Evolutionary conservation across 495 filamentous ascomycete species (phyloP), one percentile per base, ranked within the genome.

Genomic region (Gamarada debralockiae): DNA sequence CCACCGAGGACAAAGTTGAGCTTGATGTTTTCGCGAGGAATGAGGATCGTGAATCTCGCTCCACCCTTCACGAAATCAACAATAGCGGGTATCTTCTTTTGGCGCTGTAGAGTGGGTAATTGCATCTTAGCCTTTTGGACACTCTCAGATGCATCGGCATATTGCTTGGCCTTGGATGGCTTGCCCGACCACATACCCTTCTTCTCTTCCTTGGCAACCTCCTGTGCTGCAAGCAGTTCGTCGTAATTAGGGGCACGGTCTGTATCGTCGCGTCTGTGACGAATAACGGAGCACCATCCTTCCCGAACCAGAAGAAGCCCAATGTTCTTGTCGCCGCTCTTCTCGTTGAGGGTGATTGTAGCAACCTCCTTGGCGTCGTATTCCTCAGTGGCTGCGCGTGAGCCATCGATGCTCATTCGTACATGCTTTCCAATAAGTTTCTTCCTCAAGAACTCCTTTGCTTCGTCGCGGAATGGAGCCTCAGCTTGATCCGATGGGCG

Each of bases 21-120:
- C 72, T 96, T 97, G 67, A 88, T 87, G 60, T 90, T 89, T 65
- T 97, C 95, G 20, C 91, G 84, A 23, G 95, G 95, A 31, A 99
- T 81, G 4, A 99, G 75, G 39, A 99, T 77, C 24, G 87, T 93
- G 69, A 99, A 99, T 48, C 95, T 84, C 21, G 92, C 95, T 25
- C 87, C 95, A 13, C 89, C 90, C 71, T 96, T 96, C 73, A 96
- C 93, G 64, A 90, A 99, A 65, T 99, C 95, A 39, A 99, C 92
- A 56, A 99, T 71, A 7, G 87, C 95, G 3, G 95, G 90, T n/a
- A 97, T 85, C 57, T 86, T 90, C 70, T 88, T 90, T 69, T 95
- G 91, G 15, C 92, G 83, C 50, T 90, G 84, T 15, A 99, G 79
- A 27, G 88, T 81, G 3, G 90, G 87, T 20, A 95, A 75, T 63